Conservation (phyloP, 495 filamentous ascomycete species). For the Tuber microsphaerosporum region DNA sequence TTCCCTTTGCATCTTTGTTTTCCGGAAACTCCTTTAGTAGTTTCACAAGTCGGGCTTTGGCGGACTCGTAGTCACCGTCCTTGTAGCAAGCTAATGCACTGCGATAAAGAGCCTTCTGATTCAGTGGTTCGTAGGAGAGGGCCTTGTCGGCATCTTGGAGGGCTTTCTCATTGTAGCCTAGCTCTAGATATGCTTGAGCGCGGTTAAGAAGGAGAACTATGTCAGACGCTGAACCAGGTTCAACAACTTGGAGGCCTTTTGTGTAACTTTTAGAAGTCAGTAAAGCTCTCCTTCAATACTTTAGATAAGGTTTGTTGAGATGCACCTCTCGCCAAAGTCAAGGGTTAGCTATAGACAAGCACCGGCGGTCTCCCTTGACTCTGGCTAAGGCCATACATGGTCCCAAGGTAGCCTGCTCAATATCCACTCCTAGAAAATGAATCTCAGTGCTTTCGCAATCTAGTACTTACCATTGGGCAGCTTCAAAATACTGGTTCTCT, state of each 20-base stretch:
- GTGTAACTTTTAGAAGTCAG: constrained; percentile 5
- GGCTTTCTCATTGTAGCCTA: constrained; percentile 14
- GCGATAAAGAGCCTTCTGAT: constrained; percentile 17
- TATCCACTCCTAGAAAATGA: neutral
- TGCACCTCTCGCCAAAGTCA: neutral
- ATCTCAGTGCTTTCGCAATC: neutral
- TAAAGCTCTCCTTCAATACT: neutral
- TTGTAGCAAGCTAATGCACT: constrained; percentile 14
- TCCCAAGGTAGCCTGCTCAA: neutral
- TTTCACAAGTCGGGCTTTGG: neutral
- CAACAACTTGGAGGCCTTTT: constrained; percentile 11
- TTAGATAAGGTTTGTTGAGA: neutral
- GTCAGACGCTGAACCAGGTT: neutral
- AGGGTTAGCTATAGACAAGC: neutral
- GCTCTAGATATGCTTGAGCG: constrained; percentile 11
- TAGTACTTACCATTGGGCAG: constrained; percentile 22
- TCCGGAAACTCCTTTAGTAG: neutral
- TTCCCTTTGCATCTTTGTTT: constrained; percentile 9
- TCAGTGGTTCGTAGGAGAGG: constrained; percentile 10
- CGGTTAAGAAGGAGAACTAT: constrained; percentile 20
- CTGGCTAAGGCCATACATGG: neutral
- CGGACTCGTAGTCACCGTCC: constrained; percentile 12
- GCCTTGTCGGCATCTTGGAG: constrained; percentile 11
- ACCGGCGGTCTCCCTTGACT: neutral
- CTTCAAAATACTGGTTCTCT: constrained; percentile 6